Evolutionary conservation across 2,329 filamentous ascomycete genomes (phyloP).

Genomic region (Penicillium sp.): DNA sequence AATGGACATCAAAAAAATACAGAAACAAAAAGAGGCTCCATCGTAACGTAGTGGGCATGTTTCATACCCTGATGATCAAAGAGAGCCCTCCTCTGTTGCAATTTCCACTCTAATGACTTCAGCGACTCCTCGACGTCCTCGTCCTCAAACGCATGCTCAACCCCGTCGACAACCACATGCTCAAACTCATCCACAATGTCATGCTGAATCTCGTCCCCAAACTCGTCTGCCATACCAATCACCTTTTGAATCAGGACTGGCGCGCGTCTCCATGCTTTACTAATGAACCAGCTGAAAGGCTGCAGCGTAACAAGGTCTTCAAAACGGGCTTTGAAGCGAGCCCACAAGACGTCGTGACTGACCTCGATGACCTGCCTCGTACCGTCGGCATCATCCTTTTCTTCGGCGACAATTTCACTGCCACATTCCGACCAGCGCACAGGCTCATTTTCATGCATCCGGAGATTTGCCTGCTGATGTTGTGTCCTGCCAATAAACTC

Average conservation of each 20-base stretch:
- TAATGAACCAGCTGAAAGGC: slow-evolving; percentile 19
- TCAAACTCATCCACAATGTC: too few relatives aligned
- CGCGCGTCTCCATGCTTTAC: not conserved
- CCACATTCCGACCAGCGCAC: slow-evolving; percentile 18
- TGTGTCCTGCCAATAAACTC: slow-evolving; percentile 28
- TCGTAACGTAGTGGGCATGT: not conserved
- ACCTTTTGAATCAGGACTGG: not conserved
- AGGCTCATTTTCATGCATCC: slow-evolving; percentile 19
- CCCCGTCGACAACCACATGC: too few relatives aligned
- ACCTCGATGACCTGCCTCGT: slow-evolving; percentile 18
- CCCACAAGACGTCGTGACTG: slow-evolving; percentile 26
- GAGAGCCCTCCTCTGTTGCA: not conserved
- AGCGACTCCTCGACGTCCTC: not conserved
- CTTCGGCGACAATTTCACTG: slow-evolving; percentile 13
- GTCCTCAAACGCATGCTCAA: too few relatives aligned
- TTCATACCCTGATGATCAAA: not conserved
- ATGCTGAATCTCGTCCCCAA: not conserved
- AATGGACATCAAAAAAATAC: not conserved
- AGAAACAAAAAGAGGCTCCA: not conserved
- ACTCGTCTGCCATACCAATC: not conserved
- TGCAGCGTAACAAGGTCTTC: slow-evolving; percentile 7
- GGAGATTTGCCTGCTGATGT: slow-evolving; percentile 17
- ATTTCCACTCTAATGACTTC: not conserved
- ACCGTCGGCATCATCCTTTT: not conserved
- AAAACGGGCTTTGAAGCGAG: slow-evolving; percentile 6